Base-by-base conservation (phyloP, 208 protist species). In the Histomonas meleagridis region DNA sequence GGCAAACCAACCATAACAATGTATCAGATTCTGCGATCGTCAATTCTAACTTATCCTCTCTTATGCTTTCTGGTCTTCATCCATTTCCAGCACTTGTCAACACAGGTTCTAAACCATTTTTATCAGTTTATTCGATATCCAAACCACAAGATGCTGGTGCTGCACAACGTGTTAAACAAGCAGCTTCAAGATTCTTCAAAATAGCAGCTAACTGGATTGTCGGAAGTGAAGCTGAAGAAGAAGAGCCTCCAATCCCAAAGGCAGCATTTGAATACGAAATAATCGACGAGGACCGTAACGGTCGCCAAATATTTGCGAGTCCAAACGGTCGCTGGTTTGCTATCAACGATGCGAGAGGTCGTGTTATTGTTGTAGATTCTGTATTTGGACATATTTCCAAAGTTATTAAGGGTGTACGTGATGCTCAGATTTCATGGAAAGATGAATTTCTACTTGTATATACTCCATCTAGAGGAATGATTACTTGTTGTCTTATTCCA, bases 351-450 rank as follows among this genome's bases (percentile, higher is more conserved):
- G 32, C 14, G 9, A 43, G 38, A 55, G 21, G 21, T 48, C 40
- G 76, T 38, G 76, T 86, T 51, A 12, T 86, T 18, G 2, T 86
- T 32, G 38, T 86, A 16, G 76, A 86, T 55, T 51, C 40, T 18
- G 46, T 86, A 32, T 86, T 86, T 55, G 76, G 76, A 7, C 76
- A 86, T 55, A 86, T 86, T 10, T 26, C 46, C 26, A 86, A 86
- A 55, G 76, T 86, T 32, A 55, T 55, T 7, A 86, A 86, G 55
- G 76, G 76, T 21, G 9, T 46, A 14, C 51, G 76, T 57, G 76
- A 86, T 86, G 76, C 76, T 38, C 76, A 86, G 55, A 28, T 86
- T n/a, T 40, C 76, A 7, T 86, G 76, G 76, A 65, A 65, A 32
- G 14, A 53, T 32, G 4, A 40, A 40, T 43, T 86, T 86, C 38